phyloP scores from a whole-genome alignment of 2,329 filamentous ascomycete genomes.

The Colletotrichum eleusines region DNA sequence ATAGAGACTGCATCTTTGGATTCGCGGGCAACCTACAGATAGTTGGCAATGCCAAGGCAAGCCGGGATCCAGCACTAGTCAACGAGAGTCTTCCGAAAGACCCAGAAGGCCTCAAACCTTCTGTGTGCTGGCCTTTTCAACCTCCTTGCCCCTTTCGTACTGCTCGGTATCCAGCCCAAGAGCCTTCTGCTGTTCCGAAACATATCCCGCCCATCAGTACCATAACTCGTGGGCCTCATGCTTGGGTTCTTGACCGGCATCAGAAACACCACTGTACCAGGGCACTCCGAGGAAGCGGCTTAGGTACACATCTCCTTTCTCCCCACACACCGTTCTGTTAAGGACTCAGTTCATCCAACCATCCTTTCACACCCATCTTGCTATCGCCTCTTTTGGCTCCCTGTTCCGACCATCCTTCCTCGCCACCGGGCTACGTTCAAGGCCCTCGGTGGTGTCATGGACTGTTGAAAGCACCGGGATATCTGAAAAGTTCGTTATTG shows the following conservation, averaged over 20 bases:
- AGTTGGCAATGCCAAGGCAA: neutral
- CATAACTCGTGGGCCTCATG: slow-evolving; percentile 3
- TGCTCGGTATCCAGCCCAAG: neutral
- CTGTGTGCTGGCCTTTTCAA: neutral
- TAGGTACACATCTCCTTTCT: neutral
- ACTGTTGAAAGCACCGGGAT: neutral
- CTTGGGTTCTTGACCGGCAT: neutral
- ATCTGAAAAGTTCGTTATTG: neutral
- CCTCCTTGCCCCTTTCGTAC: neutral
- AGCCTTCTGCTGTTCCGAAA: slow-evolving; percentile 1
- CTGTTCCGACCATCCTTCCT: neutral
- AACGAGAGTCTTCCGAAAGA: neutral
- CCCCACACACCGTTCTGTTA: slow-evolving; percentile 16
- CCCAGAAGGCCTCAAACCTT: neutral
- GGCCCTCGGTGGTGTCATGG: slow-evolving; percentile 6
- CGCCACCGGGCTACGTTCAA: neutral
- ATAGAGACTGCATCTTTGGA: too few species aligned
- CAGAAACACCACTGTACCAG: neutral
- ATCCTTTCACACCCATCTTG: slow-evolving; percentile 12
- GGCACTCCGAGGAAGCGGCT: slow-evolving; percentile 20
- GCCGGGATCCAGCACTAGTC: neutral
- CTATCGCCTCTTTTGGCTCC: neutral
- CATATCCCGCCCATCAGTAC: neutral
- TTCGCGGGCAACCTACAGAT: neutral
- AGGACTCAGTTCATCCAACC: slow-evolving; percentile 28